Conservation (phyloP, 2,329 filamentous ascomycete genomes). For the Alternaria viburni region DNA sequence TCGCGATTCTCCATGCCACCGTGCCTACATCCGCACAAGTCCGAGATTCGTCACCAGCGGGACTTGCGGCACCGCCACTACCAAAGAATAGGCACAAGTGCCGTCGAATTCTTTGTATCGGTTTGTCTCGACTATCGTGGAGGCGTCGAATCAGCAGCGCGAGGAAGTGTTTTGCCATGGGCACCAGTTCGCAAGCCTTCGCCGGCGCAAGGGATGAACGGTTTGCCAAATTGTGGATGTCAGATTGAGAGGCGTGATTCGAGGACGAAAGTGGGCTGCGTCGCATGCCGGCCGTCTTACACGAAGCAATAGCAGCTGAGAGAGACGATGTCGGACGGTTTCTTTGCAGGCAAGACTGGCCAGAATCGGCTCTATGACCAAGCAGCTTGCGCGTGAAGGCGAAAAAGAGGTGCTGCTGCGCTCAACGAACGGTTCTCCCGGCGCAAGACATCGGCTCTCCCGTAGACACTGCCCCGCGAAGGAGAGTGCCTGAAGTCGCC, state of each 20-base stretch:
- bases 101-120: slow-evolving; percentile 15
- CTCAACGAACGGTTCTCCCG: slow-evolving; percentile 20
- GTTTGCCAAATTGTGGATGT: slow-evolving; percentile 32
- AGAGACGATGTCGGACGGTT: slow-evolving; percentile 10
- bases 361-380: slow-evolving; percentile 30
- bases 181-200: slow-evolving; percentile 21
- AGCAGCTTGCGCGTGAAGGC: slow-evolving; percentile 1
- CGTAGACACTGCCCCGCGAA: slow-evolving; percentile 32
- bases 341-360: slow-evolving; percentile 17
- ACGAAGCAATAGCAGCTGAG: slow-evolving; percentile 33
- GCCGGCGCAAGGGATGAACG: slow-evolving; percentile 35
- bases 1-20: slow-evolving; percentile 28
- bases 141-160: slow-evolving; percentile 31
- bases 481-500: slow-evolving; percentile 33
- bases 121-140: slow-evolving; percentile 7
- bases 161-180: slow-evolving; percentile 24
- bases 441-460: slow-evolving; percentile 26
- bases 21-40: slow-evolving; percentile 37
- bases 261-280: slow-evolving; percentile 29
- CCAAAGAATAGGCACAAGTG: slow-evolving; percentile 19
- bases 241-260: slow-evolving; percentile 38
- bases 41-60: slow-evolving; percentile 41
- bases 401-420: neutral
- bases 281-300: slow-evolving; percentile 24
- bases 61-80: slow-evolving; percentile 36